A percentile compares a stretch with the other conserved stretches of the same genome.
Conservation (phyloP, 1,284 basidiomycete genomes). For the Leccinum subspadiceum region DNA sequence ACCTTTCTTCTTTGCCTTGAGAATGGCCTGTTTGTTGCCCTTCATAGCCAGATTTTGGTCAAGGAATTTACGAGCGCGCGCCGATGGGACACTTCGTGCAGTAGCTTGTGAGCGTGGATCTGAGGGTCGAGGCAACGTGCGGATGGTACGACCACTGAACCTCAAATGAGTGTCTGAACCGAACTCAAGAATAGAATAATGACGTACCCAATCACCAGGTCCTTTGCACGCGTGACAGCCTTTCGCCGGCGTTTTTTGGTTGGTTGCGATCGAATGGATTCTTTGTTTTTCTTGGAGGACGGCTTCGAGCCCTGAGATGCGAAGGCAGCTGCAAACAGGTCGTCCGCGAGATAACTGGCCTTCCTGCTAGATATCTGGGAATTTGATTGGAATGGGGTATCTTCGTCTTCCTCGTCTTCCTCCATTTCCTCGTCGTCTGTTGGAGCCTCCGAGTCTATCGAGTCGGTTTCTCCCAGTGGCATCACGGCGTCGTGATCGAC, state of each 20-base stretch:
- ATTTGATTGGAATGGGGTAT: slow-evolving; percentile 1
- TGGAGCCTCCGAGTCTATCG: slow-evolving; percentile 9
- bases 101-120: slow-evolving; percentile 23
- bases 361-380: slow-evolving; percentile 13
- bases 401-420: slow-evolving; percentile 8
- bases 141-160: slow-evolving; percentile 31
- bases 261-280: slow-evolving; percentile 14
- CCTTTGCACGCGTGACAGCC: slow-evolving; percentile 20
- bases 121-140: slow-evolving; percentile 26
- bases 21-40: slow-evolving; percentile 23
- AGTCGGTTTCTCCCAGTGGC: slow-evolving; percentile 1
- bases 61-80: slow-evolving; percentile 28
- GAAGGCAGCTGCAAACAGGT: slow-evolving; percentile 49
- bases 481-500: slow-evolving; percentile 20
- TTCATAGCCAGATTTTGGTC: slow-evolving; percentile 33
- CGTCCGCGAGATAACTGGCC: slow-evolving; percentile 46
- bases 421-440: slow-evolving; percentile 23
- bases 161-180: not conserved
- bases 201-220: slow-evolving; percentile 30
- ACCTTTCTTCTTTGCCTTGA: slow-evolving; percentile 33
- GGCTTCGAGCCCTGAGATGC: slow-evolving; percentile 28
- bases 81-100: slow-evolving; percentile 30
- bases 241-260: slow-evolving; percentile 27
- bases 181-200: not conserved
- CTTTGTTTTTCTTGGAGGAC: slow-evolving; percentile 1